Conservation (phyloP, 345 rosid species). For the Raphanus sativus region DNA sequence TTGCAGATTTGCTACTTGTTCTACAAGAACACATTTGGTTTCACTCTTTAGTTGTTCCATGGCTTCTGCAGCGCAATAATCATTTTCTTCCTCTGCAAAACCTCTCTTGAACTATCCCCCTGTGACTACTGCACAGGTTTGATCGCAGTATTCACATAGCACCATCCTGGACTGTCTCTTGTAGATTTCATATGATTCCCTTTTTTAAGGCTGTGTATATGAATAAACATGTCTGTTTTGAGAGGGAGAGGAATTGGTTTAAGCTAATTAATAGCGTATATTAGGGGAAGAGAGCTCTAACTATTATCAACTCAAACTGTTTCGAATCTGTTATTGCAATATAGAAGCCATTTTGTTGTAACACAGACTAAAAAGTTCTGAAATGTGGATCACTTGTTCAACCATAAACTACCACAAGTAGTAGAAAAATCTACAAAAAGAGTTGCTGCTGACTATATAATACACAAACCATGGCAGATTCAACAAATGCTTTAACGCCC, state of each 20-base stretch:
- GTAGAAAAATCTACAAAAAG: background rate
- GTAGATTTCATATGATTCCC: too few species aligned
- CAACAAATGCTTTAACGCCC: constrained; percentile 21
- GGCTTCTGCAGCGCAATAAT: constrained; percentile 17
- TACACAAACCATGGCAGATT: constrained; percentile 30
- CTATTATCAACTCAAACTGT: too few species aligned
- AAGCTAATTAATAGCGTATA: too few species aligned
- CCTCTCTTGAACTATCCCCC: constrained; percentile 45
- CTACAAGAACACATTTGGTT: constrained; percentile 90
- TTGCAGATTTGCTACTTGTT: constrained; percentile 94
- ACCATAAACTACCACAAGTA: background rate
- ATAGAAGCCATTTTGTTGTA: constrained; percentile 13
- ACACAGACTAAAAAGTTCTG: background rate
- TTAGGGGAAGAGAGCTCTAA: too few species aligned
- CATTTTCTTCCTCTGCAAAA: constrained; percentile 70
- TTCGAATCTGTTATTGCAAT: too few species aligned
- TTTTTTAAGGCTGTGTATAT: too few species aligned
- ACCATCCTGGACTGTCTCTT: too few species aligned
- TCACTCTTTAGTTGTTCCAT: constrained; percentile 38
- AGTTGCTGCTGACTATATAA: constrained; percentile 20
- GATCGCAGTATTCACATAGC: too few species aligned
- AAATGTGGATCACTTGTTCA: background rate
- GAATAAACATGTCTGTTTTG: too few species aligned
- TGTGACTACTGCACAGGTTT: too few species aligned
- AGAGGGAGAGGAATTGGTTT: too few species aligned